A percentile compares a stretch with the other conserved stretches of the same genome.
These are phyloP conservation scores for Ramalina intermedia DNA, from an alignment of 495 filamentous ascomycete species.

Conservation along the genomic window DNA sequence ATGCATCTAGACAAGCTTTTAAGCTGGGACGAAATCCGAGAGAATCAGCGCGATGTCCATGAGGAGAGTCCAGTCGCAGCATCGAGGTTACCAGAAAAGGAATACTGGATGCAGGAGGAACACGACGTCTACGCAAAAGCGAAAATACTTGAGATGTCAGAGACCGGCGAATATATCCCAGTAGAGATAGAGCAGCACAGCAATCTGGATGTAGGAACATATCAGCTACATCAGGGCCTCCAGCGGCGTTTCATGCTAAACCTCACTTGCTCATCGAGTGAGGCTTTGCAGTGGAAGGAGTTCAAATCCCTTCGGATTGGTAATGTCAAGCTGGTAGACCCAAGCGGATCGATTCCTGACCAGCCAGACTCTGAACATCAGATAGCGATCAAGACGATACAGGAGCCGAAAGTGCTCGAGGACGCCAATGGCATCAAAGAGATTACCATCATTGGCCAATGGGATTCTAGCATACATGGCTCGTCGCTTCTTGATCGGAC, in stretches of 20 bases:
- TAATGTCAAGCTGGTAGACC: conserved; percentile 66
- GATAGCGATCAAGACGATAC: conserved; percentile 59
- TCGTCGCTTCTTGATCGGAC: conserved; percentile 80
- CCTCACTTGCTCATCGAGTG: conserved; percentile 76
- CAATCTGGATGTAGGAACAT: conserved; percentile 69
- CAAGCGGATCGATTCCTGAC: conserved; percentile 70
- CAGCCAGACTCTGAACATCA: conserved; percentile 55
- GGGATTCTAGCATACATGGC: conserved; percentile 88
- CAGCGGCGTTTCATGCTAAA: conserved; percentile 80
- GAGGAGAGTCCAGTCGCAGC: conserved; percentile 42
- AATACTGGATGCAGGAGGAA: conserved; percentile 83
- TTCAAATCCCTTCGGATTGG: conserved; percentile 62
- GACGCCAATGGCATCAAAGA: conserved; percentile 88
- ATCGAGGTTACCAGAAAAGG: conserved; percentile 71
- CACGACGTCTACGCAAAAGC: conserved; percentile 83
- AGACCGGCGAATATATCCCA: conserved; percentile 78
- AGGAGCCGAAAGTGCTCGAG: conserved; percentile 57
- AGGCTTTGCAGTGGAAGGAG: conserved; percentile 75
- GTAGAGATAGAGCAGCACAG: conserved; percentile 82
- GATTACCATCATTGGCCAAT: conserved; percentile 73
- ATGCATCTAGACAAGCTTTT: conserved; percentile 97
- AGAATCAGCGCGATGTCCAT: conserved; percentile 30
- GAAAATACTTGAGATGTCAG: conserved; percentile 80
- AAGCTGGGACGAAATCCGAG: conserved; percentile 97
- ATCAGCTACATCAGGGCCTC: conserved; percentile 89